Base-by-base conservation (phyloP, 2,329 filamentous ascomycete species). In the Sclerotinia minor region DNA sequence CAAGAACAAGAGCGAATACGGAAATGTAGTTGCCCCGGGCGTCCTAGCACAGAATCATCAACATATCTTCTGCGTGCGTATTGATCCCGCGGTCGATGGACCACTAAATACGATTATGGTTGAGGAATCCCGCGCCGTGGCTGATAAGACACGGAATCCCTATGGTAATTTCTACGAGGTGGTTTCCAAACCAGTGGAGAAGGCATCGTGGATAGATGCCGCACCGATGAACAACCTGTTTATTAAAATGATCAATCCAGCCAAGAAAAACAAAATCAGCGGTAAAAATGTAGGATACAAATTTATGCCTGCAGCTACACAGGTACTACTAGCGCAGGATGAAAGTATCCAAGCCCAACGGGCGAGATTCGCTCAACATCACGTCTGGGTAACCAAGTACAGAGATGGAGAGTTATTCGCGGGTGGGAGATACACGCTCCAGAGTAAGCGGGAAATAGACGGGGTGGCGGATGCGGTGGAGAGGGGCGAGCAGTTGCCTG, bases 381-480 rank as follows among this genome's bases (percentile, higher is more conserved):
- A 93, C 3, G 88, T 97, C 1, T 91, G 95, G 76, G 93, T 97
- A 13, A 97, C 94, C 0, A 92, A 89, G 74, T 96, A 92, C 92
- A 85, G 82, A 85, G 77, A 78, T 58, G 71, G 75, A 5, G 77
- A 78, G 60, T 69, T 78, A 11, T 78, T 68, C 63, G 77, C 77
- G 26, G 76, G 72, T 52, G 77, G 77, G 5, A 68, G 71, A 35
- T 78, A 75, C 45, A 78, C 77, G 5, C 71, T 77, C 29, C 77
- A 78, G 65, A 74, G 73, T 50, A 69, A 69, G 19, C 69, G 71
- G 17, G 74, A 76, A 50, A 67, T 72, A n/a, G 70, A 70, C 17
- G 73, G 74, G 9, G 75, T 75, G 2, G 57, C 74, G 91, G 92
- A 96, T 79, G 82, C 83, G 55, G 93, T 96, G 76, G 86, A 90